Evolutionary conservation across 805 yeast species (phyloP).

Genomic region (Candida parachauliodes): DNA sequence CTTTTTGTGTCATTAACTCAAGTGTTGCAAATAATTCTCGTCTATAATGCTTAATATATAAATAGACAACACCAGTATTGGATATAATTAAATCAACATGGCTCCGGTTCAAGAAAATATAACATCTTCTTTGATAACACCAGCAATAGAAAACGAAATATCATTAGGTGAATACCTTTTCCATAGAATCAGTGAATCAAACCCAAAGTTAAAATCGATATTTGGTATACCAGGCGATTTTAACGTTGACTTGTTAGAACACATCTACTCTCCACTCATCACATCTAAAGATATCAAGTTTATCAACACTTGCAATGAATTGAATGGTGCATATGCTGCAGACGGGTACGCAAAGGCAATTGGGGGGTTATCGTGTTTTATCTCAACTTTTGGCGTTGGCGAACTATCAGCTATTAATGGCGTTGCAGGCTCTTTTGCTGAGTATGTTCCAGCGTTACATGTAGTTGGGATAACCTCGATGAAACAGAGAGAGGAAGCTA

Average conservation of each 20-base stretch:
- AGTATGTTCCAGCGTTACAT: conserved; percentile 73
- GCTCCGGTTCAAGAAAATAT: not conserved
- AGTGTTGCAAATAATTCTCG: too few species aligned
- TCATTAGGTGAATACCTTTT: conserved; percentile 68
- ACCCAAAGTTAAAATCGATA: conserved; percentile 47
- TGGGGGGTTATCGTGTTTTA: conserved; percentile 55
- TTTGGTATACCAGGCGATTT: conserved; percentile 84
- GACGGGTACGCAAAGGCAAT: conserved; percentile 78
- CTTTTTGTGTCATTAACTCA: too few species aligned
- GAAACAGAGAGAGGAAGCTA: conserved; percentile 21
- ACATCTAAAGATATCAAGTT: conserved; percentile 49
- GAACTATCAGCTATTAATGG: conserved; percentile 84
- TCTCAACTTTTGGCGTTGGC: conserved; percentile 86
- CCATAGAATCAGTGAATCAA: conserved; percentile 50
- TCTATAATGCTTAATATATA: too few species aligned
- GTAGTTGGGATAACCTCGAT: conserved; percentile 66
- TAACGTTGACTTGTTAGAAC: conserved; percentile 65
- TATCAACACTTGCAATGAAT: conserved; percentile 85
- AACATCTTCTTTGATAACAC: not conserved
- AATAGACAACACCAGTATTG: too few species aligned
- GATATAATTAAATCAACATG: not conserved
- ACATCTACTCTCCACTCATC: conserved; percentile 47
- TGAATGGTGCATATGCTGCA: conserved; percentile 85
- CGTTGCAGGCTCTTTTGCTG: conserved; percentile 78
- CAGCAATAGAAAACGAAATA: conserved; percentile 15